Evolutionary conservation across 805 yeast genomes (phyloP).

Genomic region (Starmerella sirachaensis): DNA sequence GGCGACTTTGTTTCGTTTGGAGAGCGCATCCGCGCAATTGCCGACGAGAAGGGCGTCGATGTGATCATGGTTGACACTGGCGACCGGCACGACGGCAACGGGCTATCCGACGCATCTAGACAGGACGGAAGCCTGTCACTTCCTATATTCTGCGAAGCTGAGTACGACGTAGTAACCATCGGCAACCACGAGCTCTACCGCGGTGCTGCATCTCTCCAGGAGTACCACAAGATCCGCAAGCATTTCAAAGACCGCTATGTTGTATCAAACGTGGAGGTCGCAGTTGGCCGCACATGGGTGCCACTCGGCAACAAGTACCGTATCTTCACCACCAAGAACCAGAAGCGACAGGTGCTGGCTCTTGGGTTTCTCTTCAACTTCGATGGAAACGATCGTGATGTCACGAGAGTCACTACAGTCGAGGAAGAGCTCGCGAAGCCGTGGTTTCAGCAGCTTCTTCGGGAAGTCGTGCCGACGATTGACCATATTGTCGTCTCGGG

Average conservation of each 20-base stretch:
- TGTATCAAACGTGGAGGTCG: conserved; percentile 30
- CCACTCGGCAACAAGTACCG: conserved; percentile 59
- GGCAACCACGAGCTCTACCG: conserved; percentile 86
- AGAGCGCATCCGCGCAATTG: conserved; percentile 35
- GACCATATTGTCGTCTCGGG: conserved; percentile 64
- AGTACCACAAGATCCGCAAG: conserved; percentile 41
- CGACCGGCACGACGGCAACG: conserved; percentile 89
- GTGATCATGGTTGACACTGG: conserved; percentile 72
- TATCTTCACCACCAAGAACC: conserved; percentile 49
- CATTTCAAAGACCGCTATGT: conserved; percentile 51
- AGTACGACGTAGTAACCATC: conserved; percentile 66
- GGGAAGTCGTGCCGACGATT: conserved; percentile 29
- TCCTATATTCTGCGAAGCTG: conserved; percentile 45
- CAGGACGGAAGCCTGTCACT: conserved; percentile 57
- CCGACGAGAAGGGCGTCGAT: conserved; percentile 42
- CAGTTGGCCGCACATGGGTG: conserved; percentile 30
- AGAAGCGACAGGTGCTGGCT: conserved; percentile 42
- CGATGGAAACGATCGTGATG: conserved; percentile 39
- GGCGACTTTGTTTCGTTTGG: conserved; percentile 78
- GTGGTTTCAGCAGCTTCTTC: conserved; percentile 46
- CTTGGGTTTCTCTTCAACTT: conserved; percentile 75
- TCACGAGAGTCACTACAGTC: conserved; percentile 53
- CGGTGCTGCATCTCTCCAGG: conserved; percentile 50
- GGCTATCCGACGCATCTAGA: conserved; percentile 55
- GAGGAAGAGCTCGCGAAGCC: conserved; percentile 38